Evolutionary conservation across 768 basidiomycete species (phyloP), one percentile per base, ranked within the genome.

Genomic region (Podaxis rugospora): DNA sequence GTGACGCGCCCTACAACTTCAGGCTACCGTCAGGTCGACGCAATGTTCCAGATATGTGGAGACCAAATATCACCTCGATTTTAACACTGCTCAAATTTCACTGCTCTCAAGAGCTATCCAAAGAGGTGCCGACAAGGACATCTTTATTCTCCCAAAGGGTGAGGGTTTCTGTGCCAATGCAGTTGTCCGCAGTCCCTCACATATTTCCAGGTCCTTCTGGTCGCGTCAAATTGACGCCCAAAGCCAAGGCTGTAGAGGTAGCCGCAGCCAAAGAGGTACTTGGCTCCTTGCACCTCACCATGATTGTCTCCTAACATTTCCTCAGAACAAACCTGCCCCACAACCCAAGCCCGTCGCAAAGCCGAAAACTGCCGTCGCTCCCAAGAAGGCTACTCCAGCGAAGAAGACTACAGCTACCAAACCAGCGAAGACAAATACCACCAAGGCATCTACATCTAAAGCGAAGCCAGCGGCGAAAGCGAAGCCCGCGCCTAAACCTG

Each of bases 81-180:
- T 94, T 64, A 88, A 87, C 55, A 79, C 88, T 61, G 84, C 91
- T 21, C 93, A 95, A 75, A 82, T 78, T 67, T 85, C 83, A 49
- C 88, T 92, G 75, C 83, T 98, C 67, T 83, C 88, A 62, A 86
- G 81, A 66, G 93, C 95, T 57, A 88, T 98, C 70, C 76, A 83
- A 56, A 76, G 81, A n/a, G 94, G 95, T 57, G 85, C 83, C 37
- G 90, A 94, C 69, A 92, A 90, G 73, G 86, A 87, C 57, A 77
- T 88, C 65, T 95, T 98, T 73, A 77, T 85, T 27, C 81, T 96
- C 39, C 95, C 95, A 67, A 96, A 95, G 81, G 95, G 95, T 87
- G 69, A 67, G 64, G 64, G 28, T 42, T 25, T 28, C 59, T 55
- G 21, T 23, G 60, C 57, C 32, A 35, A 23, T 55, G 42, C 54